A percentile compares a stretch with the other conserved stretches of the same genome.
Evolutionary conservation across 2,329 filamentous ascomycete species (phyloP).

Genomic region (Colletotrichum sp.): DNA sequence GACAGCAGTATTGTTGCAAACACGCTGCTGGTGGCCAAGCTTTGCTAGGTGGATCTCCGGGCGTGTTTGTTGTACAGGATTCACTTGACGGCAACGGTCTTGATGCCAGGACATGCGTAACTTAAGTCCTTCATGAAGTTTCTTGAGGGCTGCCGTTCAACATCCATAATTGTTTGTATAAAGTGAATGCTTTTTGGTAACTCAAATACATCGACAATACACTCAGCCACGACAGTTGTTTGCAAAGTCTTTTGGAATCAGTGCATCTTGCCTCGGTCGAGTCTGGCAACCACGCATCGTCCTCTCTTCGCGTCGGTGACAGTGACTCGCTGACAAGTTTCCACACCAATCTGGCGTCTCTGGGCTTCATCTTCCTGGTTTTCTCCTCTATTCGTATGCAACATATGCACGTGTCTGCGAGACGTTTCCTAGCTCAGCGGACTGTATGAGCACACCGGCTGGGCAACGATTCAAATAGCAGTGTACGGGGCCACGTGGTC

Average conservation of each 20-base stretch:
- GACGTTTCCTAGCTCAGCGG: background rate
- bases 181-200: background rate
- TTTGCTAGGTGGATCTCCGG: background rate
- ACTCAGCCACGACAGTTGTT: too few relatives aligned
- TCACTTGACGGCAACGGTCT: fast-evolving
- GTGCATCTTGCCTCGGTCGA: background rate
- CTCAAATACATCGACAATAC: background rate
- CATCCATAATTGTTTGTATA: background rate
- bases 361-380: fast-evolving
- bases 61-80: fast-evolving
- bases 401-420: fast-evolving
- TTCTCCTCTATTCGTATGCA: background rate
- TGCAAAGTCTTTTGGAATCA: background rate
- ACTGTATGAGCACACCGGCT: background rate
- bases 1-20: background rate
- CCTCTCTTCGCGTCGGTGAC: background rate
- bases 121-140: fast-evolving
- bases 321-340: fast-evolving
- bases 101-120: fast-evolving
- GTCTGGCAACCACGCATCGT: background rate
- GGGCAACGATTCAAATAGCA: background rate
- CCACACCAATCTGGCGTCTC: too few relatives aligned
- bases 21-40: background rate
- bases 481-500: fast-evolving
- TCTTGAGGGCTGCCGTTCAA: fast-evolving